These are phyloP conservation scores for Penicillium ucsense DNA, from an alignment of 495 filamentous ascomycete species.

Conservation along the genomic window DNA sequence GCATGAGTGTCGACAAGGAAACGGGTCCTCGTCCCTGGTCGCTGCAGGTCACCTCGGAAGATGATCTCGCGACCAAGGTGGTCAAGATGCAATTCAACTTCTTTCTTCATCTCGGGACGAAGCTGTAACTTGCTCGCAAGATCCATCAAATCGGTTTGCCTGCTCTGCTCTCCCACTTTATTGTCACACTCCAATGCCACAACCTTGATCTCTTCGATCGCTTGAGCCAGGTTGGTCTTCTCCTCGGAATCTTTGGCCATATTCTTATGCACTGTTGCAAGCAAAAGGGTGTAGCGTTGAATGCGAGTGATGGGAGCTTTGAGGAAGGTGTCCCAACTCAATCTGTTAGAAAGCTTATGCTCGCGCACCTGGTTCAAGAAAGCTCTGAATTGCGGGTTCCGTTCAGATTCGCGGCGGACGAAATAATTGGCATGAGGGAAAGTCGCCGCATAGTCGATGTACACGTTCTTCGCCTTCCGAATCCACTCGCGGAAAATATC, in stretches of 20 bases:
- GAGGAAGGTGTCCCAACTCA: conserved; percentile 90
- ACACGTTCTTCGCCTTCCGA: conserved; percentile 77
- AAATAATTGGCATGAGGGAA: conserved; percentile 78
- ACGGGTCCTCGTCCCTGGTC: conserved; percentile 67
- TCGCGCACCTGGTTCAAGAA: conserved; percentile 74
- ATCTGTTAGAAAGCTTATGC: conserved; percentile 70
- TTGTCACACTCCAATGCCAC: conserved; percentile 90
- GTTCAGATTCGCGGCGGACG: conserved; percentile 73
- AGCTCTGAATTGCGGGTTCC: conserved; percentile 76
- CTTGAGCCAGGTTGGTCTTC: conserved; percentile 71
- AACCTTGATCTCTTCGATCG: conserved; percentile 89
- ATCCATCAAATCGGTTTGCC: conserved; percentile 83
- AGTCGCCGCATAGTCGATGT: conserved; percentile 83
- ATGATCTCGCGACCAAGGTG: conserved; percentile 87
- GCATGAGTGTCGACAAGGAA: conserved; percentile 92
- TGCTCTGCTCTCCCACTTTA: conserved; percentile 87
- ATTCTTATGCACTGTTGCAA: conserved; percentile 75
- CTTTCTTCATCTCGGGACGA: conserved; percentile 72
- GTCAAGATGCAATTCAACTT: conserved; percentile 78
- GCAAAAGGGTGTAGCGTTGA: conserved; percentile 79
- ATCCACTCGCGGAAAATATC: conserved; percentile 99
- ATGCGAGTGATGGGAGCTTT: conserved; percentile 89
- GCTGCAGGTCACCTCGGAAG: conserved; percentile 79
- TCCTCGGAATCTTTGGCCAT: conserved; percentile 81
- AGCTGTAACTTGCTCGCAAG: conserved; percentile 73